Base-by-base conservation (phyloP, 495 filamentous ascomycete species). In the Penicillium lividum region DNA sequence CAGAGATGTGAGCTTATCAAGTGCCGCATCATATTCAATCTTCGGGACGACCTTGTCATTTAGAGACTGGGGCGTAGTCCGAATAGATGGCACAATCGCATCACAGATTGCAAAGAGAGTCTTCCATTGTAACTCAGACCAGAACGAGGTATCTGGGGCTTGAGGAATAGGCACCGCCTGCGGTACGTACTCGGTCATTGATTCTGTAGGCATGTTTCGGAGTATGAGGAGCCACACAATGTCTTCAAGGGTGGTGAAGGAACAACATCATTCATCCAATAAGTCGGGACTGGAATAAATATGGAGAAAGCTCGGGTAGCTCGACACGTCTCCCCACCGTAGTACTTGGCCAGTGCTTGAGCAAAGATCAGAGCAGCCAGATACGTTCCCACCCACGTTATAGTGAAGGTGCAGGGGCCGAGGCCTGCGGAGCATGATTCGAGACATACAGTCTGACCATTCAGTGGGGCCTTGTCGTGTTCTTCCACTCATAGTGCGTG, bases 71-170 rank as follows among this genome's bases (percentile, higher is more conserved):
- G 62, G 60, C 27, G 68, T 48, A 40, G 73, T 64, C 40, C 71
- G 71, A 54, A 86, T 76, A 0, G 77, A 78, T 6, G 83, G 82
- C 27, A 87, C 74, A 30, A 85, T 65, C 0, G 82, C 76, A 58
- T 86, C 82, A 30, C 79, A 78, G 5, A 86, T 68, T 0, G 82
- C 73, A 61, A 85, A 69, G 3, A 86, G 69, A 0, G 77, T 84
- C 3, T 61, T 74, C 84, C 84, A 86, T 75, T 86, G 84, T 1
- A 70, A 31, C 18, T 75, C 71, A 0, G 73, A 77, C 56, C 83
- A 81, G 55, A 77, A 68, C 9, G 72, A 62, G 25, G 67, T 59
- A 10, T 68, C 62, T 1, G 74, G 70, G 8, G 64, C 67, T 5
- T 77, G 73, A 13, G 77, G 73, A 8, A 82, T 62, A 40, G 79